Percentiles rank a stretch among this genome's conserved stretches.
phyloP scores from a whole-genome alignment of 2,329 filamentous ascomycete genomes.

The Clonostachys sp. region DNA sequence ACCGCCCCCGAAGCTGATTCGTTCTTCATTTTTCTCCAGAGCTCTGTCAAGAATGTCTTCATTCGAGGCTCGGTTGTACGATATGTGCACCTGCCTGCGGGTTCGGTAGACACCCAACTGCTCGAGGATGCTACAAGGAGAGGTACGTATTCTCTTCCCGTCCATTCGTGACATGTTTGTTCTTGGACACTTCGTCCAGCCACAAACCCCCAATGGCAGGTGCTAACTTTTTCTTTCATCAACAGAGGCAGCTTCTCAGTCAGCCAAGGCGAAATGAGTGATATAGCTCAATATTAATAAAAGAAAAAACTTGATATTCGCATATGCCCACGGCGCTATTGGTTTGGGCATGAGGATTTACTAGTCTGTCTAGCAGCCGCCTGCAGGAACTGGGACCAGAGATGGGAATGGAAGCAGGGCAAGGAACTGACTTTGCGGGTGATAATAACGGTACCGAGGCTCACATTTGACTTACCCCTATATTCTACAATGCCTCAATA shows the following conservation, averaged over 20 bases:
- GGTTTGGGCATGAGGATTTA: too few relatives aligned
- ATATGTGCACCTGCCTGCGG: constrained; percentile 83
- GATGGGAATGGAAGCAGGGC: too few relatives aligned
- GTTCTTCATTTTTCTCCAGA: constrained; percentile 28
- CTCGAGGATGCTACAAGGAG: constrained; percentile 88
- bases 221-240: background rate
- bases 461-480: too few relatives aligned
- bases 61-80: constrained; percentile 89
- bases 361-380: too few relatives aligned
- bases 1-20: constrained; percentile 1
- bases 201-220: background rate
- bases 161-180: background rate
- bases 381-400: too few relatives aligned
- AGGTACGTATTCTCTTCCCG: constrained; percentile 44
- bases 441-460: too few relatives aligned
- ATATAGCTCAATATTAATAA: background rate
- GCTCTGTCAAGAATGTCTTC: constrained; percentile 90
- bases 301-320: too few relatives aligned
- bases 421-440: too few relatives aligned
- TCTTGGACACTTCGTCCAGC: background rate
- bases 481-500: too few relatives aligned
- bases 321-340: too few relatives aligned
- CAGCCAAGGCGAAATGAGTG: constrained; percentile 48
- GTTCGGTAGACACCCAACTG: constrained; percentile 78
- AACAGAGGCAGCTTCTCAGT: constrained; percentile 52